Conservation (phyloP, 306 rosid genomes). For the Lagenaria siceraria region DNA sequence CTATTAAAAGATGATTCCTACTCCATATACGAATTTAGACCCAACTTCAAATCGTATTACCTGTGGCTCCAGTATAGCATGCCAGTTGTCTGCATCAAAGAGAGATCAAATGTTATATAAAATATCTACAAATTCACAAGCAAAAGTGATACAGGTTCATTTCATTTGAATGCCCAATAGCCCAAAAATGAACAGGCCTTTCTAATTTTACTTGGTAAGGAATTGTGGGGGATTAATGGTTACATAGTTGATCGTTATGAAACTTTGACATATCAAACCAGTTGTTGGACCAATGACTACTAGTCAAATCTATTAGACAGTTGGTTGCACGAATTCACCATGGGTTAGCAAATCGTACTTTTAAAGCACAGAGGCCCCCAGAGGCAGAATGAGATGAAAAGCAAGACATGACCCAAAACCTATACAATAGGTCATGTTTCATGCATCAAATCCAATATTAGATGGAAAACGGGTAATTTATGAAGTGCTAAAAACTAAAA, state of each 20-base stretch:
- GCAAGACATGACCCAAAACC: not conserved
- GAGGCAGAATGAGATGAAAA: not conserved
- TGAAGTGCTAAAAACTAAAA: not conserved
- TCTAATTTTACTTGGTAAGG: not conserved
- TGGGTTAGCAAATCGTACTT: not conserved
- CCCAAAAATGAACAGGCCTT: not conserved
- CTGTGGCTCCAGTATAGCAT: constrained; percentile 44
- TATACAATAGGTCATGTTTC: not conserved
- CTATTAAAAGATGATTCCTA: not conserved
- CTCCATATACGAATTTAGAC: not conserved
- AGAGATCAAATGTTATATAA: constrained; percentile 8
- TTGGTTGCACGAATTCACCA: not conserved
- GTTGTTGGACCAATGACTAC: not conserved
- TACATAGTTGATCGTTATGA: not conserved
- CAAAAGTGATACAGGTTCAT: not conserved
- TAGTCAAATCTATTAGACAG: not conserved
- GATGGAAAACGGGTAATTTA: not conserved
- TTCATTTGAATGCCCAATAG: not conserved
- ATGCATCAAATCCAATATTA: not conserved
- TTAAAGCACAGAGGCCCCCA: no score
- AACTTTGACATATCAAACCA: not conserved
- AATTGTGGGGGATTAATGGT: not conserved
- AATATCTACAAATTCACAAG: not conserved
- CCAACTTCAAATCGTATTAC: constrained; percentile 1
- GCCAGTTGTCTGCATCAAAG: constrained; percentile 39